Base-by-base conservation (phyloP, 805 yeast genomes). In the Nakazawaea anatomiae region DNA sequence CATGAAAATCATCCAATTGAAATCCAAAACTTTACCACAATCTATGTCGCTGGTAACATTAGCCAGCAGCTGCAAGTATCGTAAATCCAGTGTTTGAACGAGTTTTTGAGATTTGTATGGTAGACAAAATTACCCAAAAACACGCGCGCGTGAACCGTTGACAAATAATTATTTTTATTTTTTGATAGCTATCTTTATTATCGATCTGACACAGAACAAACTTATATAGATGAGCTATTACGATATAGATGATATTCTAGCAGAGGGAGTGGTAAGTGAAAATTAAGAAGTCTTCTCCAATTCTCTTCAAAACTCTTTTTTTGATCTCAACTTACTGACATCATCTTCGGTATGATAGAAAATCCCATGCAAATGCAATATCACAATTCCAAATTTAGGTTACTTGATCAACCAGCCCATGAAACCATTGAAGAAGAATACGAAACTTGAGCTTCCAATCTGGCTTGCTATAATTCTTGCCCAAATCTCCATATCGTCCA, bases 381-480 rank as follows among this genome's bases (percentile, higher is more conserved):
- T 83, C 44, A 76, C 85, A 0, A 85, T 89, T 6, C 95, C 96
- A 0, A 92, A 94, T 0, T 70, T 92, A n/a, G 97, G 97, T 2
- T 89, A 85, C 60, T 71, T 92, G 6, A 91, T 86, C 60, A 89
- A 91, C 6, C 80, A 85, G 54, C 87, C 89, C 1, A 88, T 86
- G 1, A 75, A 80, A 55, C 63, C 82, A 53, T 71, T 85, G 32
- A 67, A 70, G 50, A 74, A 79, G 58, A 83, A 81, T 35, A 74
- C 90, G 2, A 82, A 82, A 59, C 60, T 89, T 3, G 91, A 87
- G 52, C 72, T 92, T 28, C 98, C 98, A 0, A 65, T 90, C 31
- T 92, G 98, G 98, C 67, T 92, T 40, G 95, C 96, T 0, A 83
- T 83, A 52, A 77, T 86, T 1, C 68, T 91, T 34, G 96, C 96